Conservation (phyloP, 352 stramenopile species). For the Blastocystis sp. region DNA sequence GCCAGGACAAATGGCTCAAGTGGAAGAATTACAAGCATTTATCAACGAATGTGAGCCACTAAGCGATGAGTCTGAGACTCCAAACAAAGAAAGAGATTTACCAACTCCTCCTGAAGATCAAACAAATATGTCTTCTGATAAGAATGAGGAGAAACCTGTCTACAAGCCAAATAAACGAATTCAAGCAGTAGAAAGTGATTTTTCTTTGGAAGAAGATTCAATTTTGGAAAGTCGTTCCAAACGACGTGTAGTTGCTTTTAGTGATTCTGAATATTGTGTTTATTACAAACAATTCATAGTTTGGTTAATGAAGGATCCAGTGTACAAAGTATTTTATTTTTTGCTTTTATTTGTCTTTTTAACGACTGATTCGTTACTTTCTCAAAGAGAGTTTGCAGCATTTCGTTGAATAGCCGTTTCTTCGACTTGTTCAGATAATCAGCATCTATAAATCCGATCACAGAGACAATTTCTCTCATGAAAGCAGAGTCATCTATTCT, state of each 20-base stretch:
- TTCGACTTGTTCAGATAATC: too few relatives aligned
- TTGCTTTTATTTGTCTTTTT: too few relatives aligned
- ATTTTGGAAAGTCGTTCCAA: neutral
- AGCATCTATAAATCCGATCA: too few relatives aligned
- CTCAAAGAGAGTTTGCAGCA: too few relatives aligned
- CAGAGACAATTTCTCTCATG: too few relatives aligned
- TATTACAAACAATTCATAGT: neutral
- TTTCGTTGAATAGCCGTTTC: too few relatives aligned
- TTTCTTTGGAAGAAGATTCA: neutral
- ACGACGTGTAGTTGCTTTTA: neutral
- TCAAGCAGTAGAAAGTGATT: neutral
- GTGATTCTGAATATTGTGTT: neutral
- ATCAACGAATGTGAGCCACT: neutral
- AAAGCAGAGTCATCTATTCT: too few relatives aligned
- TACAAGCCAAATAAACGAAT: neutral
- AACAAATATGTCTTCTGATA: neutral
- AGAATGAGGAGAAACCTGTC: neutral
- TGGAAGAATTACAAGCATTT: conserved; percentile 21
- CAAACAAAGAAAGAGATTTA: neutral
- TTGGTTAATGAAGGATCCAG: neutral
- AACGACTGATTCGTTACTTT: too few relatives aligned
- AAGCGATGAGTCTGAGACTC: neutral
- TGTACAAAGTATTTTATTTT: too few relatives aligned
- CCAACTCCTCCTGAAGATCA: neutral
- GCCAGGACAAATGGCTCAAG: neutral